Evolutionary conservation across 257 asterid genomes (phyloP), one percentile per base, ranked within the genome.

Genomic region (Apocynum venetum): DNA sequence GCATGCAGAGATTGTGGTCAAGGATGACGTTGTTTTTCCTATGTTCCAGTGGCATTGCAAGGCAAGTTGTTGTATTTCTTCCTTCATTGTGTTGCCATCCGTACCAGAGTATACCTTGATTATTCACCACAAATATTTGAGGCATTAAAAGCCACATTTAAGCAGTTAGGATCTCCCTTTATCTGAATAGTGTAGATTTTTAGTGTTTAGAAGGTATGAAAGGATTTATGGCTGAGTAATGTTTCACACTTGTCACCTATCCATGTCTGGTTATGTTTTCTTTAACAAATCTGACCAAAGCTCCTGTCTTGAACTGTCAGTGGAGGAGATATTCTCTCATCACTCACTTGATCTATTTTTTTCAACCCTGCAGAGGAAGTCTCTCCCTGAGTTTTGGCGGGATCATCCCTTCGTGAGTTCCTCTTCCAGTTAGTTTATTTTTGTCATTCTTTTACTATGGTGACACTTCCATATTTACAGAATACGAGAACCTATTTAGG

Each of bases 371-470:
- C 98, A 96, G 99, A 93, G 78, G 82, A 93, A 80, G 87, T 88
- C 98, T 63, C 86, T 96, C 75, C 99, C 99, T 43, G 99, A 96
- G 87, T 96, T 91, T 86, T 96, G 99, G 99, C 91, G 99, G 73
- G 93, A 90, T 74, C 94, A 78, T 46, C 87, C 91, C 75, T 55
- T 90, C 82, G 99, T 95, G 86, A 95, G 99, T 88, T 68, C 72
- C 71, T 35, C 63, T 79, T 72, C 68, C 59, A 65, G 76, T 63
- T 75, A 57, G 69, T 82, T 81, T 69, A 57, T 74, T 51, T 17
- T 73, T 12, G 41, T 43, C 77, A 67, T 67, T 77, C 36, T 68
- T 85, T 48, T 48, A 48, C 41, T 48, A 31, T 47, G 65, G 40
- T 80, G 12, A 49, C 20, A 31, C 74, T 36, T 56, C 25, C 75